Base-by-base conservation (phyloP, 2,329 filamentous ascomycete species). In the Venturia nashicola region DNA sequence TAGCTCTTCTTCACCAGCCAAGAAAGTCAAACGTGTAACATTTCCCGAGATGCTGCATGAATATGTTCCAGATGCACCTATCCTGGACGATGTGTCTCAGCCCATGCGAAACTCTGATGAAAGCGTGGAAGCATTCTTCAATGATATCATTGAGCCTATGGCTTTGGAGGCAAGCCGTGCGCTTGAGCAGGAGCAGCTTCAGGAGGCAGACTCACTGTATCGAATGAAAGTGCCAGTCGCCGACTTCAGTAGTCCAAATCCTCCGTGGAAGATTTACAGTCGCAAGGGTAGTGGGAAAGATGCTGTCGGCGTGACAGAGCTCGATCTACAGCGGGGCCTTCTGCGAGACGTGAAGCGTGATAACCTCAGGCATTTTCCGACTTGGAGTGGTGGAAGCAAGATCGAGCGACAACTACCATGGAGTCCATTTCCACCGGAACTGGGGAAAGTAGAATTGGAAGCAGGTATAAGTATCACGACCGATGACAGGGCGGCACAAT, bases 181-280 rank as follows among this genome's bases (percentile, higher is more conserved):
- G 20, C 55, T 78, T 2, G 72, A 76, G n/a, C 73, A 76, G 42
- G 80, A 83, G 66, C 72, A 76, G 62, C 71, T 83, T 2, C 72
- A 73, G 9, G 77, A 77, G 65, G 72, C 76, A 12, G 79, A 81
- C 65, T 79, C 79, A 0, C 79, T 75, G 4, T 73, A 74, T 61
- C 76, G 82, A 46, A 75, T 83, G 0, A 68, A 76, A n/a, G 75
- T 83, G 5, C 82, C 82, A 0, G 36, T 71, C 0, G 70, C 85
- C 65, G 77, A 80, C 36, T 76, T 79, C 43, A 71, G 74, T 0
- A 66, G 72, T 18, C 73, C 76, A 12, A 65, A 69, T 7, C 71
- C 78, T 4, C 82, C 81, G 0, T 85, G 83, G 83, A 67, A 75
- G 43, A 55, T 68, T 34, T 76, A 63, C 62, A 32, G 43, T 36